These are phyloP conservation scores for Mycena latifolia DNA, from an alignment of 768 basidiomycete genomes.

Conservation along the genomic window DNA sequence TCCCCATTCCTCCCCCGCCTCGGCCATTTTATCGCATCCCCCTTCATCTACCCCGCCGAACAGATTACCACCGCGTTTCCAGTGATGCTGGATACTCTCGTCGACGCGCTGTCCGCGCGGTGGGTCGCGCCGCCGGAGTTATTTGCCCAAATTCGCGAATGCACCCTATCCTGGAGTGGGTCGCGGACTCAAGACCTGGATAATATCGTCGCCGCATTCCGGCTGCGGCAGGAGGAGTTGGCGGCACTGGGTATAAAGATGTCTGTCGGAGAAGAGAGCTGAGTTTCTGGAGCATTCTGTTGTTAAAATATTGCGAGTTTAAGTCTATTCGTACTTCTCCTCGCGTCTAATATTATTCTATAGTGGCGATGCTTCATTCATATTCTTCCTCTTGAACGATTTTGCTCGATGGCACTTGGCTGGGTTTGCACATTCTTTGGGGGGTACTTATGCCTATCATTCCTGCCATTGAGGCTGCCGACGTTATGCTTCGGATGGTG, in stretches of 20 bases:
- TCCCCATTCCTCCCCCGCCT: background rate
- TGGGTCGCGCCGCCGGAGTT: conserved; percentile 2
- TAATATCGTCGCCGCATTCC: background rate
- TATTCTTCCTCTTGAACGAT: no score
- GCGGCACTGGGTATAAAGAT: conserved; percentile 2
- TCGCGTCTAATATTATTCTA: no score
- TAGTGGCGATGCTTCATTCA: no score
- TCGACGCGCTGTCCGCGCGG: background rate
- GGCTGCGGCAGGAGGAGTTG: conserved; percentile 1
- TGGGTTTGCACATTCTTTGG: no score
- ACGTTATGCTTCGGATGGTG: no score
- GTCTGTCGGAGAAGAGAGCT: background rate
- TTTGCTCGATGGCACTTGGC: no score
- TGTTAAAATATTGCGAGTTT: no score
- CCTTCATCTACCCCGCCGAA: background rate
- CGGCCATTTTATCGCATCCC: background rate
- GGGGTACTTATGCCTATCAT: no score
- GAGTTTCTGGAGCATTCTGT: no score
- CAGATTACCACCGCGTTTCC: conserved; percentile 12
- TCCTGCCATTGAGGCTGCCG: no score
- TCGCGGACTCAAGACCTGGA: background rate
- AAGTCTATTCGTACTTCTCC: no score
- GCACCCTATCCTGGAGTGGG: background rate
- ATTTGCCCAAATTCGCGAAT: background rate
- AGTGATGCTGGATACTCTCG: conserved; percentile 2